Conservation (phyloP, 2,329 filamentous ascomycete species). For the Didymella segeticola region DNA sequence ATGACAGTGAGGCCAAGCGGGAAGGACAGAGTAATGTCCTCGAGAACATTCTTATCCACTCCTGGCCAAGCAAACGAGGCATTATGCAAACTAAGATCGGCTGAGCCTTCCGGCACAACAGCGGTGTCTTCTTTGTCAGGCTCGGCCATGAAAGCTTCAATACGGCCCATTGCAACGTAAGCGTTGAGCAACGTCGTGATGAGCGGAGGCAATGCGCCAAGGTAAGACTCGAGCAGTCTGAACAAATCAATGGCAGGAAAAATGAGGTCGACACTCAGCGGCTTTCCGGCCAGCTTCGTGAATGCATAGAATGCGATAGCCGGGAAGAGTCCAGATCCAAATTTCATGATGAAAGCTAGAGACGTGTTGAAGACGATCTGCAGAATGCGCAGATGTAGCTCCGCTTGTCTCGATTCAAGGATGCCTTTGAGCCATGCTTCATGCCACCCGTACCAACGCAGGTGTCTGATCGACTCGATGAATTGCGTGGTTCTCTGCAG, state of each 20-base stretch:
- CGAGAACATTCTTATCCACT: constrained; percentile 61
- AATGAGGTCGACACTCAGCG: constrained; percentile 78
- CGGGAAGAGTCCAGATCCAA: constrained; percentile 77
- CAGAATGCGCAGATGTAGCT: constrained; percentile 70
- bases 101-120: constrained; percentile 45
- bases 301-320: constrained; percentile 83
- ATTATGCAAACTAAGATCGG: constrained; percentile 59
- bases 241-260: constrained; percentile 89
- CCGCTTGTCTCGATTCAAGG: constrained; percentile 70
- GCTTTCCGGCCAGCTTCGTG: constrained; percentile 71
- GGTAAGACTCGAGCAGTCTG: constrained; percentile 72
- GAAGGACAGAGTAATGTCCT: constrained; percentile 62
- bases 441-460: constrained; percentile 86
- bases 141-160: constrained; percentile 86
- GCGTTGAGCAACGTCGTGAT: constrained; percentile 82
- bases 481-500: constrained; percentile 85
- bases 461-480: constrained; percentile 81
- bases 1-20: constrained; percentile 65
- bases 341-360: constrained; percentile 73
- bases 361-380: constrained; percentile 67
- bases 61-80: constrained; percentile 85
- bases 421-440: constrained; percentile 74
- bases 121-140: constrained; percentile 71
- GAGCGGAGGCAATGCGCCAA: constrained; percentile 77
- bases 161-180: constrained; percentile 79